Evolutionary conservation across 164 flowering plant genomes (phyloP), one percentile per base, ranked within the genome.

Genomic region (Nymphaea colorata): DNA sequence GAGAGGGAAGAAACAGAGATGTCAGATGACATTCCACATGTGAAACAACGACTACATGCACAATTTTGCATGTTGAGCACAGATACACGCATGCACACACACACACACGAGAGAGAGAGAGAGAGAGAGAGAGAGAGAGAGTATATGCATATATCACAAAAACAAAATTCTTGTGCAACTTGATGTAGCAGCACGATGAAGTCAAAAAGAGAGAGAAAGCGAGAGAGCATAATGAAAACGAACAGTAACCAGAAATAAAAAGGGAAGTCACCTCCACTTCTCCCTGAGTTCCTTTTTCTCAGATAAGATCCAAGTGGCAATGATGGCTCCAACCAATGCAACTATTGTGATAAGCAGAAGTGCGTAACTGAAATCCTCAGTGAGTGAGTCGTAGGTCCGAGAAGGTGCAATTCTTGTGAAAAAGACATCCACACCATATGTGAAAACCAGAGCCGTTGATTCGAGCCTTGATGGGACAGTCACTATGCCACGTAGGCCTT

Each of bases 281-380:
- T 89, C 97, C 64, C 77, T 85, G 59, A 94, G 76, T 59, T 94
- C 99, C 77, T 91, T 94, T 78, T 74, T 90, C 82, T 94, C 96
- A 2, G 98, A 94, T 77, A 85, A 80, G 62, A 86, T 63, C 99
- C 97, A 90, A 7, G 99, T 94, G 5, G 83, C 88, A 75, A 91
- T 81, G 70, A 94, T 92, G 41, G 98, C 96, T 0, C 81, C 90
- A 45, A 92, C 67, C 4, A 94, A 88, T 12, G 82, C 96, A 68
- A 86, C 82, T 11, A 91, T 91, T 5, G 99, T 94, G 51, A 94
- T 61, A 18, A 94, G 94, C 57, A 94, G 91, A 67, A 94, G 76
- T 10, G 99, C 97, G 64, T 91, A 94, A 76, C 87, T 91, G 76
- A 94, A 94, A 75, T 94, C 98, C 44, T 91, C 96, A 0, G 98